These are phyloP conservation scores for Auriscalpium orientale DNA, from an alignment of 768 basidiomycete genomes.

Conservation along the genomic window DNA sequence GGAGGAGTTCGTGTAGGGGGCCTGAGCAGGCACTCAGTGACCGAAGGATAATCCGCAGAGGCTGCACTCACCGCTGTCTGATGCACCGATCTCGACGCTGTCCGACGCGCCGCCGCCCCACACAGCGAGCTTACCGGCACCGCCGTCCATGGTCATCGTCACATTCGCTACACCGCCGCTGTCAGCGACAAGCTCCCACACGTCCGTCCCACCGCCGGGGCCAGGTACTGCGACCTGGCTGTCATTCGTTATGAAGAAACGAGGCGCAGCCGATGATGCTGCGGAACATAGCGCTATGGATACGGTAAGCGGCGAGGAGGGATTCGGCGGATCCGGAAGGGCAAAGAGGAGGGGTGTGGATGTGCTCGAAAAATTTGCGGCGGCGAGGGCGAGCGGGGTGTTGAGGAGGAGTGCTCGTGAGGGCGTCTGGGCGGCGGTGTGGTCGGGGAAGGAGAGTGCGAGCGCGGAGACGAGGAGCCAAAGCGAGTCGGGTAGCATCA, in stretches of 20 bases:
- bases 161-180: conserved; percentile 43
- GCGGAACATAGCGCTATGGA: not conserved
- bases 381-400: not conserved
- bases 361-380: not conserved
- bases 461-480: not conserved
- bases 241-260: conserved; percentile 51
- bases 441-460: not conserved
- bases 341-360: not conserved
- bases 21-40: conserved; percentile 22
- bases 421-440: not conserved
- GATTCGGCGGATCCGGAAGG: not conserved
- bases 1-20: conserved; percentile 39
- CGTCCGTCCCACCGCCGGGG: conserved; percentile 29
- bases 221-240: conserved; percentile 30
- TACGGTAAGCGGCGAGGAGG: not conserved
- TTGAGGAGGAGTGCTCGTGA: conserved; percentile 1
- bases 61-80: conserved; percentile 19
- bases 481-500: conserved; percentile 21
- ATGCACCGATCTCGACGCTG: conserved; percentile 54
- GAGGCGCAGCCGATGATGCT: not conserved
- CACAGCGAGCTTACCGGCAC: conserved; percentile 43
- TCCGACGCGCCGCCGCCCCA: conserved; percentile 25
- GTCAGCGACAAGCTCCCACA: conserved; percentile 39
- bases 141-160: conserved; percentile 37
- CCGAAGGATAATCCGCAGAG: not conserved